A percentile compares a stretch with the other conserved stretches of the same genome.
These are phyloP conservation scores for Haematococcus lacustris DNA, from an alignment of 139 green algal genomes.

Conservation along the genomic window DNA sequence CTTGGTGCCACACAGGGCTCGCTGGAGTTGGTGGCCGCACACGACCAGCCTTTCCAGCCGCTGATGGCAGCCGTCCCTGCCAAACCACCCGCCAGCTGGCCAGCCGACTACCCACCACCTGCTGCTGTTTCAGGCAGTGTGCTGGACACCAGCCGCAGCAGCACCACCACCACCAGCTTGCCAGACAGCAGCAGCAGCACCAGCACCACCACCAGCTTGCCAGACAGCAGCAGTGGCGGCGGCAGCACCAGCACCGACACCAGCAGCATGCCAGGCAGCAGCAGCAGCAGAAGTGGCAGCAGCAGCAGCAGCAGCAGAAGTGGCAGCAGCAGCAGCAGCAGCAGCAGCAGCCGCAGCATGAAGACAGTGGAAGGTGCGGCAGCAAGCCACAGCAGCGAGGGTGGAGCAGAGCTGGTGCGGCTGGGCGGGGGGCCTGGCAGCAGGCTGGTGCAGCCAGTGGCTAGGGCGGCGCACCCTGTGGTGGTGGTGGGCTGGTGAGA, in stretches of 20 bases:
- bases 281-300: not conserved
- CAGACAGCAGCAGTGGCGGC: not conserved
- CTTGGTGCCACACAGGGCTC: no score
- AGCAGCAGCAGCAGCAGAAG: not conserved
- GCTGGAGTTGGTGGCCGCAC: no score
- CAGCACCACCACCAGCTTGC: no score
- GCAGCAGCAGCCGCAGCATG: not conserved
- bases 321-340: not conserved
- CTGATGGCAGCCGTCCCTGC: no score
- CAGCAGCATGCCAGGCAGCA: not conserved
- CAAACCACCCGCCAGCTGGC: no score
- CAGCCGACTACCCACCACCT: no score
- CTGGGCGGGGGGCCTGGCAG: not conserved
- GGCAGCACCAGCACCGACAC: not conserved
- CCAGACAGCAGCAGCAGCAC: no score
- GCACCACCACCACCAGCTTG: no score
- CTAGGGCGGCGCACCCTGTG: slow-evolving; percentile 1
- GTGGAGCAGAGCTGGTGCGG: not conserved
- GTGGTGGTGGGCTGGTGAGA: slow-evolving; percentile 20
- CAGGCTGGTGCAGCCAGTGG: not conserved
- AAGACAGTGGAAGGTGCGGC: not conserved
- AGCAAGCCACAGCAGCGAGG: not conserved
- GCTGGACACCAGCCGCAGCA: no score
- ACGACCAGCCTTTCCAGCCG: no score
- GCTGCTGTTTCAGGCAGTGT: no score